Evolutionary conservation across 805 yeast genomes (phyloP), one percentile per base, ranked within the genome.

Genomic region (Lachancea sp.): DNA sequence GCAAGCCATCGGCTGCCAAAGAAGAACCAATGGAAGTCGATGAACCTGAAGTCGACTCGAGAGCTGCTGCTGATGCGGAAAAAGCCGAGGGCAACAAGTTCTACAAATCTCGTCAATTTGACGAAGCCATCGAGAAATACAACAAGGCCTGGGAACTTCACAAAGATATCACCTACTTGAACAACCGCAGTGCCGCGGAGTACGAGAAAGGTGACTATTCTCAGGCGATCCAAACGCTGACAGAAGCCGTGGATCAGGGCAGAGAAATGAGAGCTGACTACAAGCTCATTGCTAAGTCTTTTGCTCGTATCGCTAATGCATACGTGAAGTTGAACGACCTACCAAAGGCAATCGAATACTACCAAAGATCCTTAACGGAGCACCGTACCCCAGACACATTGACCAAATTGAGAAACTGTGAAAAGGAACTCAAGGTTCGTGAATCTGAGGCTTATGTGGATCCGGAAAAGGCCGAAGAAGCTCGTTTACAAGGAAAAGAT

Each of bases 141-240:
- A 73, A 85, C 62, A 76, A 81, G 61, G 99, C 99, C 1, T 93
- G 88, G 85, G 84, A 81, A 29, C 63, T 80, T 17, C 68, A 73
- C 68, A 76, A 81, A 60, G 98, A 93, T 63, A 87, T 91, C 59
- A 91, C 98, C 0, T 93, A 85, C 64, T 75, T 93, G 64, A 93
- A 95, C 73, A 93, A 93, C 74, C 81, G 95, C 59, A 93, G 99
- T 33, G 98, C 99, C 46, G 99, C 99, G 29, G 96, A 93, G 69
- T 93, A 69, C 61, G 99, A 93, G 70, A 88, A 90, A 66, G 96
- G 93, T 50, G 96, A 89, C 60, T 85, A 77, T 59, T 96, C 89
- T 47, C 68, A 81, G 10, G 90, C 96, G 34, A 85, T 93, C 53
- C 68, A 74, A 48, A 87, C 97, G 3, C 83, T 96, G 65, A 70